Conservation (phyloP, 345 rosid species). For the Pistacia atlantica region DNA sequence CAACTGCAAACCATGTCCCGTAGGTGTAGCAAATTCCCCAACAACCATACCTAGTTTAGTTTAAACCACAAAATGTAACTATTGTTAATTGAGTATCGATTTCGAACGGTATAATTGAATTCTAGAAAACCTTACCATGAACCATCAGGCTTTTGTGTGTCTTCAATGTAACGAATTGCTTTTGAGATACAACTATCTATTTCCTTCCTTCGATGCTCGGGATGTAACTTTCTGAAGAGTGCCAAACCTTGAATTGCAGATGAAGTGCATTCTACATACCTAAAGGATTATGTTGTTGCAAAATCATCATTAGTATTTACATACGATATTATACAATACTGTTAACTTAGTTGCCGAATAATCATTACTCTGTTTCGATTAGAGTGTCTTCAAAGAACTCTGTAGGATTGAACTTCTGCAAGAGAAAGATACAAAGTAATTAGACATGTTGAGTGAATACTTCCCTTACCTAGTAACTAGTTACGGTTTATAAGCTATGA, state of each 20-base stretch:
- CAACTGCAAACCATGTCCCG: slow-evolving; percentile 58
- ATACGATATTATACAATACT: too few species aligned
- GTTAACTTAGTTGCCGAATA: too few species aligned
- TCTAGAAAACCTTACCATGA: slow-evolving; percentile 36
- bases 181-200: slow-evolving; percentile 31
- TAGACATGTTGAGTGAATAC: not conserved
- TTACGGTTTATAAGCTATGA: too few species aligned
- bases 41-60: slow-evolving; percentile 48
- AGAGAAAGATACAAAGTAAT: not conserved
- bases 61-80: not conserved
- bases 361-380: slow-evolving; percentile 49
- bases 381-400: slow-evolving; percentile 52
- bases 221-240: slow-evolving; percentile 45
- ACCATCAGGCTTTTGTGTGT: slow-evolving; percentile 50
- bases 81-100: not conserved
- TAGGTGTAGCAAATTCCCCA: slow-evolving; percentile 77
- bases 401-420: slow-evolving; percentile 51
- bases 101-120: not conserved
- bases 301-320: too few species aligned
- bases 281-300: slow-evolving; percentile 8
- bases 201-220: slow-evolving; percentile 40
- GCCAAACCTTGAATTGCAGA: slow-evolving; percentile 47
- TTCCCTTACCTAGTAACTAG: not conserved
- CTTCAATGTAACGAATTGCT: slow-evolving; percentile 38
- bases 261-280: slow-evolving; percentile 56